Evolutionary conservation across 148 eudicot genomes (phyloP), one percentile per base, ranked within the genome.

Genomic region (Camellia lanceoleosa): DNA sequence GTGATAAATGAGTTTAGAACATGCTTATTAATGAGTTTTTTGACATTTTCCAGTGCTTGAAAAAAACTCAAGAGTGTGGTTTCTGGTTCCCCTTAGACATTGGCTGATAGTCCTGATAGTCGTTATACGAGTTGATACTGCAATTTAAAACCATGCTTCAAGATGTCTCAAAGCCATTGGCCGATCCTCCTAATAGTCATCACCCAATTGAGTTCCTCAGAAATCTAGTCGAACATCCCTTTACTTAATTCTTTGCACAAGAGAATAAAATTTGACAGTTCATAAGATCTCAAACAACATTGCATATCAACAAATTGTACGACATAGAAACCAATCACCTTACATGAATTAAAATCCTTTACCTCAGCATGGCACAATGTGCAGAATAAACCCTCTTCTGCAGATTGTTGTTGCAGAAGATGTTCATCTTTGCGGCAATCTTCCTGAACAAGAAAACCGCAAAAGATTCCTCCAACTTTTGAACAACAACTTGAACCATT

Each of bases 311-410:
- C 49, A 47, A 76, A 20, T 9, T 49, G 47, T 42, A 8, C 43
- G 23, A n/a, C 3, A 7, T 61, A n/a, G 69, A 61, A 72, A 46
- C 7, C 66, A 42, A 56, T n/a, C 14, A 54, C 43, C 74, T 18
- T 58, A 30, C 30, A 69, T 5, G 75, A 74, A 66, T 49, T 68
- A 74, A 79, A 72, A 38, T 76, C 58, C n/a, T 73, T 23, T 90
- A 95, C 98, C 98, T 95, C 97, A 47, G 97, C 96, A 82, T 92
- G 91, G 85, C 98, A 95, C 80, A 95, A 78, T 46, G 97, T 95
- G 83, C 98, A 95, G 80, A 91, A 95, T 79, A 93, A 88, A 86
- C 91, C 97, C 73, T 93, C 96, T 80, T 93, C 94, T 67, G 90
- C 90, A 80, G 87, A 84, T 84, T 86, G 87, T 77, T 83, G 89